Percentiles rank a stretch among this genome's conserved stretches.
Evolutionary conservation across 371 early-diverging fungal genomes (phyloP).

Genomic region (Umbelopsis sp.): DNA sequence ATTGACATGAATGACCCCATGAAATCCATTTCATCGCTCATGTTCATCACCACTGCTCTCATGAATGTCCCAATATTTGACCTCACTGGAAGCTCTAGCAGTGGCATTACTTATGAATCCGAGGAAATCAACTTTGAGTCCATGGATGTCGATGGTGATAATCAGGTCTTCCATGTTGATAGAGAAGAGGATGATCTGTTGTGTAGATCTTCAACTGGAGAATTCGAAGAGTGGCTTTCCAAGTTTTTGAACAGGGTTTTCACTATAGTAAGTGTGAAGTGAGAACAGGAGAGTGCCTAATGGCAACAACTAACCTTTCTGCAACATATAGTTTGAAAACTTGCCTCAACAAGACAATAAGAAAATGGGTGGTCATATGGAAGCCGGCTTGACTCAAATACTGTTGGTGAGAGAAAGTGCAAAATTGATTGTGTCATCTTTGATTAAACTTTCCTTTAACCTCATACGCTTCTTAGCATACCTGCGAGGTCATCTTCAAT

Average conservation of each 20-base stretch:
- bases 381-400: conserved; percentile 49
- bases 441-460: too few species aligned
- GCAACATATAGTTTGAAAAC: conserved; percentile 66
- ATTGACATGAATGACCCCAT: conserved; percentile 89
- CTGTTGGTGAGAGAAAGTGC: conserved; percentile 28
- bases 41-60: conserved; percentile 75
- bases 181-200: conserved; percentile 64
- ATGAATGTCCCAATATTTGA: conserved; percentile 71
- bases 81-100: conserved; percentile 35
- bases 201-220: conserved; percentile 68
- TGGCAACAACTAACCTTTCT: conserved; percentile 7
- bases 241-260: conserved; percentile 81
- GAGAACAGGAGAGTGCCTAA: neutral
- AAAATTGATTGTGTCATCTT: too few species aligned
- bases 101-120: conserved; percentile 23
- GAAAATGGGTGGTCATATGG: conserved; percentile 41
- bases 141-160: conserved; percentile 49
- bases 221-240: conserved; percentile 88
- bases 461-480: conserved; percentile 37
- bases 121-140: conserved; percentile 51
- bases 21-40: conserved; percentile 75
- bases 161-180: conserved; percentile 48
- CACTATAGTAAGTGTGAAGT: conserved; percentile 55
- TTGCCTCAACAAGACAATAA: conserved; percentile 66
- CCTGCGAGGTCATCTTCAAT: conserved; percentile 66